Evolutionary conservation across 345 rosid species (phyloP).

Genomic region (Nasturtium officinale): DNA sequence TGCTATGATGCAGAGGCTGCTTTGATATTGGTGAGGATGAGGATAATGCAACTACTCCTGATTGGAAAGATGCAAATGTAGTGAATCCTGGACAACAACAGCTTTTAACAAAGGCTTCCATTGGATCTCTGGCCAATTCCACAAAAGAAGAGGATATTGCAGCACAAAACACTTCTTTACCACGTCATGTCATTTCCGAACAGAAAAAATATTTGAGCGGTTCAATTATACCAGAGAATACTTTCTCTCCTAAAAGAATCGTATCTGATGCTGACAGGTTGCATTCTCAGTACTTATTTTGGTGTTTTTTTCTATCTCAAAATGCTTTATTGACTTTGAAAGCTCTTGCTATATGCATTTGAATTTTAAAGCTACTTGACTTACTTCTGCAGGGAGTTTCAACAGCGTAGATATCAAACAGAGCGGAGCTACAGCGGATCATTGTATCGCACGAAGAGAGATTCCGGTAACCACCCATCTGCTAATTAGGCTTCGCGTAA

Average conservation of each 20-base stretch:
- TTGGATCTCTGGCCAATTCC: conserved; percentile 44
- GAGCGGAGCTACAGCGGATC: conserved; percentile 84
- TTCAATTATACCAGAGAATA: conserved; percentile 56
- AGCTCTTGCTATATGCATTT: conserved; percentile 34
- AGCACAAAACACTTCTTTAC: conserved; percentile 51
- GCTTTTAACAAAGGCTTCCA: conserved; percentile 46
- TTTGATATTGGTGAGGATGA: conserved; percentile 81
- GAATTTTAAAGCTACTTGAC: conserved; percentile 30
- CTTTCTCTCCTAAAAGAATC: conserved; percentile 57
- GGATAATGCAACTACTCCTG: conserved; percentile 58
- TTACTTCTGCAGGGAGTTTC: conserved; percentile 62
- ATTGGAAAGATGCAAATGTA: conserved; percentile 51
- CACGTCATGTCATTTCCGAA: conserved; percentile 52
- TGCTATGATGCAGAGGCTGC: conserved; percentile 68
- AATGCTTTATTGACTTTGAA: conserved; percentile 23
- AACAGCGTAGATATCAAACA: conserved; percentile 55
- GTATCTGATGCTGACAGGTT: conserved; percentile 69
- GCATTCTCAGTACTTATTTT: conserved; percentile 26
- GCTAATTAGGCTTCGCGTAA: conserved; percentile 44
- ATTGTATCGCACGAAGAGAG: conserved; percentile 66
- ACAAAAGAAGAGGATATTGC: conserved; percentile 57
- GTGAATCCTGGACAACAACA: conserved; percentile 57
- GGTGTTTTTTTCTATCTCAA: conserved; percentile 3
- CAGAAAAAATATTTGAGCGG: conserved; percentile 62
- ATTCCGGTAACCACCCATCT: conserved; percentile 56